Evolutionary conservation across 352 stramenopile genomes (phyloP).

Genomic region (Globisporangium iwayamae): DNA sequence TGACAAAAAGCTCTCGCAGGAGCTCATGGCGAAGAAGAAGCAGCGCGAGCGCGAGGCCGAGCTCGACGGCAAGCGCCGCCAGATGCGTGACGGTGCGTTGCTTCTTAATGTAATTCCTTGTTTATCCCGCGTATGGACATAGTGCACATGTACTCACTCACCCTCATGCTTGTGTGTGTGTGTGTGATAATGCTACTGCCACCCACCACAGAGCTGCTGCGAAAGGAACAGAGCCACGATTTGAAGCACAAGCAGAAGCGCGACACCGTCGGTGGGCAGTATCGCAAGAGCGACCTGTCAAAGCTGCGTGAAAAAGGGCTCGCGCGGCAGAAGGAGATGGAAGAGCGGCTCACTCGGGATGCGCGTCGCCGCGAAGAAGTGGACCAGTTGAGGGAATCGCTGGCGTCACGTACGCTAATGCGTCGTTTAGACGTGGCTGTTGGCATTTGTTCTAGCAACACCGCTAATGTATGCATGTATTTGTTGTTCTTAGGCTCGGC

Average conservation of each 20-base stretch:
- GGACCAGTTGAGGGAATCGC: constrained; percentile 22
- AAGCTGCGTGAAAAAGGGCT: constrained; percentile 50
- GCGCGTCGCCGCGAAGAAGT: constrained; percentile 34
- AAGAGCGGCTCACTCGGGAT: constrained; percentile 44
- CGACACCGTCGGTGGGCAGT: constrained; percentile 17
- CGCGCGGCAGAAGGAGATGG: constrained; percentile 52
- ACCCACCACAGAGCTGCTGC: constrained; percentile 46
- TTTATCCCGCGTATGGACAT: too few relatives aligned
- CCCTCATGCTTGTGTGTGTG: background rate
- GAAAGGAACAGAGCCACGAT: constrained; percentile 51
- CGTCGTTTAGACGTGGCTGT: background rate
- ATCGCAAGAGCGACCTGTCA: constrained; percentile 42
- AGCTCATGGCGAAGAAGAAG: constrained; percentile 61
- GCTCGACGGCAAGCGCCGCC: constrained; percentile 48
- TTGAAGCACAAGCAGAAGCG: constrained; percentile 28
- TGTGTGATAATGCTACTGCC: background rate
- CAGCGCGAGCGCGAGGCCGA: constrained; percentile 61
- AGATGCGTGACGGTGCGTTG: constrained; percentile 59
- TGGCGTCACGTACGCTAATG: constrained; percentile 5
- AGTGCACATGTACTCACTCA: background rate
- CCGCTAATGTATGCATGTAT: background rate
- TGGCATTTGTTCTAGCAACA: background rate
- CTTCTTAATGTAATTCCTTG: too few relatives aligned
- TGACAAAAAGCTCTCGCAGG: constrained; percentile 68
- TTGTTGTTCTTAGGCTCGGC: constrained; percentile 12